phyloP scores from a whole-genome alignment of 192 early-diverging fungal genomes.

The Coemansia reversa region DNA sequence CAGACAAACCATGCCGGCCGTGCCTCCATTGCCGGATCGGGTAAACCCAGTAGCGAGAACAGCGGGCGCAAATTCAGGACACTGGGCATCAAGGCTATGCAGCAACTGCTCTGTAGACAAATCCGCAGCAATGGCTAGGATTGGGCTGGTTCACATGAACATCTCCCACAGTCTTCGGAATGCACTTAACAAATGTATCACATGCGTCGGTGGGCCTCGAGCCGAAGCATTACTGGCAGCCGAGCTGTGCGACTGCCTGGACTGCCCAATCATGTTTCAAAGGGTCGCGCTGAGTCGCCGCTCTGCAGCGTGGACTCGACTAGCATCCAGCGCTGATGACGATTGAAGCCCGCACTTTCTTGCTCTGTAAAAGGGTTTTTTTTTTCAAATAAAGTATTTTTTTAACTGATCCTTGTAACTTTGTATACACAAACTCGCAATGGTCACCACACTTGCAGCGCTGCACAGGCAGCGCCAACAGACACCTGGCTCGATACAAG shows the following conservation, averaged over 20 bases:
- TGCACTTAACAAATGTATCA: conserved; percentile 18
- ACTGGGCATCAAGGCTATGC: conserved; percentile 13
- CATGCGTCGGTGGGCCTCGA: conserved; percentile 32
- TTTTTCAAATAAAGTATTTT: too few species aligned
- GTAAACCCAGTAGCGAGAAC: neutral
- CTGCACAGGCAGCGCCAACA: conserved; percentile 17
- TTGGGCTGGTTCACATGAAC: conserved; percentile 9
- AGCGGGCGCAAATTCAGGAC: neutral
- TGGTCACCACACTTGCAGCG: conserved; percentile 8
- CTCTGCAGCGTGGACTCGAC: conserved; percentile 17
- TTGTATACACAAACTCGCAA: neutral
- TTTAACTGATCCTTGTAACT: neutral
- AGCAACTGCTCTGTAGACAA: conserved; percentile 18
- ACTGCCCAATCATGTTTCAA: conserved; percentile 41
- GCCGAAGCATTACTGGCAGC: conserved; percentile 33
- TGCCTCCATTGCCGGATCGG: conserved; percentile 2
- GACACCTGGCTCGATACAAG: neutral
- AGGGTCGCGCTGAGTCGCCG: conserved; percentile 13
- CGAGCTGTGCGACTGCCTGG: conserved; percentile 30
- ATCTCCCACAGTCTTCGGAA: conserved; percentile 8
- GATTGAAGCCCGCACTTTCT: neutral
- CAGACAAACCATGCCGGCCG: conserved; percentile 8
- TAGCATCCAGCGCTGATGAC: neutral
- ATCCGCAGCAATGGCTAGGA: conserved; percentile 9
- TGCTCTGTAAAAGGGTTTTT: too few species aligned